Conservation (phyloP, 2,329 filamentous ascomycete species). For the Fusarium equiseti region DNA sequence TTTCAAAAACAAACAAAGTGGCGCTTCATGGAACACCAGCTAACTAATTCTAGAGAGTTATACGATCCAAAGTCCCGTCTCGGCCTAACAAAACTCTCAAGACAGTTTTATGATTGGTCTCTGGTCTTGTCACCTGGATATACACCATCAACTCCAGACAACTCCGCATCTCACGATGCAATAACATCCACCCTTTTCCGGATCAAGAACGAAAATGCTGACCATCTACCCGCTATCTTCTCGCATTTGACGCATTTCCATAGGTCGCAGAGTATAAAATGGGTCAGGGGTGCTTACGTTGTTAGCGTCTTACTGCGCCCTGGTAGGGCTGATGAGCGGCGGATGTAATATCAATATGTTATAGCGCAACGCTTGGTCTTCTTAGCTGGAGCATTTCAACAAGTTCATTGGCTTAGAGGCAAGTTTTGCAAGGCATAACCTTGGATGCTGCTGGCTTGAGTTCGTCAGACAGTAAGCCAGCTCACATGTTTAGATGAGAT, state of each 20-base stretch:
- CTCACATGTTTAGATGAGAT: background rate
- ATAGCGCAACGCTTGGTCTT: background rate
- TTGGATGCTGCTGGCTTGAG: background rate
- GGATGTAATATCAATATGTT: background rate
- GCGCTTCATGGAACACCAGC: background rate
- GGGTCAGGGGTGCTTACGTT: background rate
- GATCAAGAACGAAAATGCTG: background rate
- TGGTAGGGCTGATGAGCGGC: conserved; percentile 19
- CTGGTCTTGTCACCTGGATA: background rate
- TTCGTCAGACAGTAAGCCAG: conserved; percentile 20
- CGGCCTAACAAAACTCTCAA: background rate
- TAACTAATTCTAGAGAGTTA: background rate
- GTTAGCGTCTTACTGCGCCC: background rate
- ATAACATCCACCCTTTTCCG: background rate
- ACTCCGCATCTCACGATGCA: background rate
- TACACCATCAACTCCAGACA: background rate
- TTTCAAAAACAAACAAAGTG: background rate
- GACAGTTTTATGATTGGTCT: background rate
- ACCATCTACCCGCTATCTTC: background rate
- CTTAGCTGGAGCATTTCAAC: background rate
- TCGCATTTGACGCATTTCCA: background rate
- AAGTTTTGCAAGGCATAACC: no score
- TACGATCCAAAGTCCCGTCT: background rate
- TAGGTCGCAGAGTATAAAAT: background rate
- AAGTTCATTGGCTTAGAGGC: background rate